Evolutionary conservation across 2,329 filamentous ascomycete species (phyloP), one percentile per base, ranked within the genome.

Genomic region (Claviceps paspali): DNA sequence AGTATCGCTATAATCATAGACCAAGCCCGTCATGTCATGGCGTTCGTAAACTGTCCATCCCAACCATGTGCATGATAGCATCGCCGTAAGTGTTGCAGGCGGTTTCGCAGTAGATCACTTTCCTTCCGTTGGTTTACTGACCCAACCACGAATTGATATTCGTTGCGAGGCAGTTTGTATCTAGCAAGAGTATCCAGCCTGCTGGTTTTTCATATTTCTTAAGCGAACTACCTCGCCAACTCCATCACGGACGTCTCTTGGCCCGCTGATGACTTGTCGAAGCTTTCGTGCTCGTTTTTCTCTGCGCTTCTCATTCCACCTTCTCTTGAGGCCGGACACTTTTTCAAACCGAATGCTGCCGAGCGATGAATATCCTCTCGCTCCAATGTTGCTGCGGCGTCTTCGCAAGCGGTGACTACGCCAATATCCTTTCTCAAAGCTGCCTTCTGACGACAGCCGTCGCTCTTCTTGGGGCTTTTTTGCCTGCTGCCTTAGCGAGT

Each of bases 221-320:
- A 61, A 57, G 35, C 66, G 59, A 32, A 75, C 66, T 33, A 76
- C 64, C 22, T 76, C 71, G 11, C 64, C 68, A 3, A 76, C 67
- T 3, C 70, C 70, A 43, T 76, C 71, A 19, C 70, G 59, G 15
- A 76, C 70, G 47, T 73, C 68, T 18, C 57, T 63, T 0, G 75
- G 75, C 5, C 62, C 65, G 41, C 72, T 76, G 31, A 79, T 79
- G 52, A 65, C 76, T 44, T 67, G 59, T 6, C 74, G 63, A 37
- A 79, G 58, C 48, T 73, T 71, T 41, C 69, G 63, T 17, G 65
- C 68, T 36, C 75, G 60, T 55, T 71, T 75, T 54, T 75, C 70
- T 18, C 72, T 63, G 36, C 69, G 61, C 44, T 63, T 64, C 47
- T 79, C 75, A 48, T 69, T 76, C 12, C 78, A 47, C 33, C 65